Base-by-base conservation (phyloP, 352 stramenopile genomes). In the Pythium sukuiense region DNA sequence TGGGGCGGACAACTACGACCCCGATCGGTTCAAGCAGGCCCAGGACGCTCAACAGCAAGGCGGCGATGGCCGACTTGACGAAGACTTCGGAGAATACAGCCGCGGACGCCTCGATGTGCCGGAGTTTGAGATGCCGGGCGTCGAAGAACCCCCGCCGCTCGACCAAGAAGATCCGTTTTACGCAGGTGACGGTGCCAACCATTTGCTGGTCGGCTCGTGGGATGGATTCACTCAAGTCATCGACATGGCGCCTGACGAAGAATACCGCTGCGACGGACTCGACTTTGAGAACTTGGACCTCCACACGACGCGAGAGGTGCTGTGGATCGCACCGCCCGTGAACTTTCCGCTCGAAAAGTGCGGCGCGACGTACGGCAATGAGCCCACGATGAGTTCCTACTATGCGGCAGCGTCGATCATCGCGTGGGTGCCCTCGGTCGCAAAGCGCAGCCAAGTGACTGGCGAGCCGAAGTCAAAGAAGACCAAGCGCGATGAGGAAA, bases 391-490 rank as follows among this genome's bases (percentile, higher is more conserved):
- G 18, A 53, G 24, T 2, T 37, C 30, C n/a, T 66, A 71, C 27
- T 65, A 71, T 27, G 49, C 64, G 0, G 49, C 52, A 16, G 64
- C 57, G 24, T 71, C 33, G 16, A 16, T 71, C 14, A 59, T 70
- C 26, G 56, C 48, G 49, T 65, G 59, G 46, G 18, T 70, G 13
- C 62, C 62, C 0, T 56, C 62, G 35, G 37, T n/a, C 1, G 30
- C 24, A 0, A 41, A 53, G 24, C 59, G 59, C n/a, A n/a, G n/a
- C n/a, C n/a, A n/a, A n/a, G n/a, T n/a, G n/a, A n/a, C n/a, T n/a
- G n/a, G n/a, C n/a, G n/a, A n/a, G n/a, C n/a, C n/a, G n/a, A n/a
- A n/a, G n/a, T n/a, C n/a, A n/a, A n/a, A n/a, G n/a, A n/a, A n/a
- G n/a, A n/a, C n/a, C n/a, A n/a, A n/a, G n/a, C n/a, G n/a, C n/a